Conservation (phyloP, 1,139 yeast species). For the Wickerhamomyces sp. region DNA sequence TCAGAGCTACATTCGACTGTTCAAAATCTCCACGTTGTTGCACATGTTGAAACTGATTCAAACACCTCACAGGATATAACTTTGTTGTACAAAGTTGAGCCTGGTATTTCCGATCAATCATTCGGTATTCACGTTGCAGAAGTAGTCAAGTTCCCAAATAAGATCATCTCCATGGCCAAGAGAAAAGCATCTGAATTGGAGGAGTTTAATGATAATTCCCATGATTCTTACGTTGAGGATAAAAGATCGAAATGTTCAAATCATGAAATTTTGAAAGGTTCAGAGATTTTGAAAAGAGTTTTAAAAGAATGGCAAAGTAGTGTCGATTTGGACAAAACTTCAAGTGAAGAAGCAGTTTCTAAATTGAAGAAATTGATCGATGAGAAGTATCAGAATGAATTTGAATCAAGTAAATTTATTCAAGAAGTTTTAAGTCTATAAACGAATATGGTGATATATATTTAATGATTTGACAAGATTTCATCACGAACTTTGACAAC, state of each 20-base stretch:
- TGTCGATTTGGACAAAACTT: slow-evolving; percentile 30
- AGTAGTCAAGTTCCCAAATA: slow-evolving; percentile 83
- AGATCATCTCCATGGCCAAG: slow-evolving; percentile 90
- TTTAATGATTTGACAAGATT: neutral
- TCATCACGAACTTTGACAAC: slow-evolving; percentile 25
- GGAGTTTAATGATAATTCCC: slow-evolving; percentile 45
- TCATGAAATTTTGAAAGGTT: slow-evolving; percentile 53
- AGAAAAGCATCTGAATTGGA: slow-evolving; percentile 88
- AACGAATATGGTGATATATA: neutral
- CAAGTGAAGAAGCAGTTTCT: slow-evolving; percentile 33
- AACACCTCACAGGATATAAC: slow-evolving; percentile 62
- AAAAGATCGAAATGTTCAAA: slow-evolving; percentile 49
- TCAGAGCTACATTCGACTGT: slow-evolving; percentile 60
- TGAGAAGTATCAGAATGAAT: slow-evolving; percentile 23
- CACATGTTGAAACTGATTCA: slow-evolving; percentile 56
- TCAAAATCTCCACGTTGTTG: slow-evolving; percentile 86
- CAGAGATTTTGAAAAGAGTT: slow-evolving; percentile 46
- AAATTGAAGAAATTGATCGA: slow-evolving; percentile 32
- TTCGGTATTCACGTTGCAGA: slow-evolving; percentile 98
- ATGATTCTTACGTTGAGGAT: slow-evolving; percentile 31
- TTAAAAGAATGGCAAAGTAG: slow-evolving; percentile 57
- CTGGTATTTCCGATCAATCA: slow-evolving; percentile 89
- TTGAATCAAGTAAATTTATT: slow-evolving; percentile 35
- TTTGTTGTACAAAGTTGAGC: slow-evolving; percentile 81
- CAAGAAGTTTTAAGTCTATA: slow-evolving; percentile 33